Base-by-base conservation (phyloP, 176 grass and related monocot species). In the Calamus simplicifolius region DNA sequence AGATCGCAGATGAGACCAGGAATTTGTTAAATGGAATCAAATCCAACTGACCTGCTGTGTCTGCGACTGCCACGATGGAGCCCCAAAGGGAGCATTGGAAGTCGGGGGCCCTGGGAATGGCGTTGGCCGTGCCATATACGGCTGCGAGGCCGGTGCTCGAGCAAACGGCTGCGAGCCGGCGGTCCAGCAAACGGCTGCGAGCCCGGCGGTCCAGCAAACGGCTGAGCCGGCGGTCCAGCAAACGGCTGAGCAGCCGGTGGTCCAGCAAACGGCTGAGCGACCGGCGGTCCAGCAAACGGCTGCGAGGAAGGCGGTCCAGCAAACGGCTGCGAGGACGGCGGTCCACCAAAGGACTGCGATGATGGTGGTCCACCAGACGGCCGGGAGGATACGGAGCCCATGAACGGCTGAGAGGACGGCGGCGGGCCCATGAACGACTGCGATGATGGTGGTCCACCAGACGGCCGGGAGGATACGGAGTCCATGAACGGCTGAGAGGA, bases 21-120 rank as follows among this genome's bases (percentile, higher is more conserved):
- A 7, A 59, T 26, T 21, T 25, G 49, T 56, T 49, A 57, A 18
- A 51, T 51, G 71, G 10, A 61, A 66, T 49, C 18, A 59, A 35
- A 49, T 38, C 48, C 51, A 51, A 70, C 65, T 77, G 31, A 68
- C 61, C 48, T 58, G 6, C 62, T 64, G 74, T 16, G 63, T 56
- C 18, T 79, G 79, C 10, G 48, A 27, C 19, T 66, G 76, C 62
- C 72, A 70, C 29, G 54, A 35, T 52, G 69, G 76, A 27, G 49
- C 75, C 7, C 76, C 59, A 61, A 80, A 95, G 49, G 75, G 80
- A 3, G 74, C 51, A 56, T 25, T 81, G 53, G 75, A 67, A 8
- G 64, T 55, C 23, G 82, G 68, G 4, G 74, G 69, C 54, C 59
- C 27, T 2, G 62, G 71, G n/a, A 80, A 72, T 2, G 66, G 10